A percentile compares a stretch with the other conserved stretches of the same genome.
phyloP scores from a whole-genome alignment of 306 rosid species.

The Neltuma alba region DNA sequence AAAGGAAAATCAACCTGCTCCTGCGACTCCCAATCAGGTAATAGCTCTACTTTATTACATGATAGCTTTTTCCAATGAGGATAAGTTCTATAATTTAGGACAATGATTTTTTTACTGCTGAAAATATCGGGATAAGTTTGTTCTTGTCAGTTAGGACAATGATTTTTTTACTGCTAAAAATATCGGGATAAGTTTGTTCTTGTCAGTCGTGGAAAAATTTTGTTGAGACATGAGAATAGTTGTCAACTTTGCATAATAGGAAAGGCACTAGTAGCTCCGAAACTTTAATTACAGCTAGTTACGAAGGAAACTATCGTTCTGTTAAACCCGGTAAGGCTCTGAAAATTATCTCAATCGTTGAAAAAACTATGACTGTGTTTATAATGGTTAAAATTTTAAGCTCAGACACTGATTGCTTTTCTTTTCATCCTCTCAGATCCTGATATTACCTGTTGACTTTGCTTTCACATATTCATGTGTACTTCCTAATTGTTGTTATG shows the following conservation, averaged over 20 bases:
- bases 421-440: too few species aligned
- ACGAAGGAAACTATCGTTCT: slow-evolving; percentile 3
- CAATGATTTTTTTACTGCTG: background rate
- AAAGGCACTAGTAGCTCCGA: background rate
- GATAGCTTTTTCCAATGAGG: background rate
- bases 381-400: background rate
- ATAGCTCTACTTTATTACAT: too few species aligned
- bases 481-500: background rate
- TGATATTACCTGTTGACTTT: too few species aligned
- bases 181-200: too few species aligned
- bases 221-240: slow-evolving; percentile 8
- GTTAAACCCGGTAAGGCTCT: background rate
- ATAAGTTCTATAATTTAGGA: slow-evolving; percentile 26
- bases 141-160: slow-evolving; percentile 1
- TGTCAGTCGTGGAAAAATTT: background rate
- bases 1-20: slow-evolving; percentile 62
- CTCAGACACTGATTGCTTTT: too few species aligned
- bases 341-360: background rate
- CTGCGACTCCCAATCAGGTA: slow-evolving; percentile 88
- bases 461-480: background rate
- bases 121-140: background rate
- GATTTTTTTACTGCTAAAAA: too few species aligned
- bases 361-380: background rate
- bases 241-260: background rate
- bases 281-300: slow-evolving; percentile 10